Conservation (phyloP, 306 rosid genomes). For the Vigna nakashimae region DNA sequence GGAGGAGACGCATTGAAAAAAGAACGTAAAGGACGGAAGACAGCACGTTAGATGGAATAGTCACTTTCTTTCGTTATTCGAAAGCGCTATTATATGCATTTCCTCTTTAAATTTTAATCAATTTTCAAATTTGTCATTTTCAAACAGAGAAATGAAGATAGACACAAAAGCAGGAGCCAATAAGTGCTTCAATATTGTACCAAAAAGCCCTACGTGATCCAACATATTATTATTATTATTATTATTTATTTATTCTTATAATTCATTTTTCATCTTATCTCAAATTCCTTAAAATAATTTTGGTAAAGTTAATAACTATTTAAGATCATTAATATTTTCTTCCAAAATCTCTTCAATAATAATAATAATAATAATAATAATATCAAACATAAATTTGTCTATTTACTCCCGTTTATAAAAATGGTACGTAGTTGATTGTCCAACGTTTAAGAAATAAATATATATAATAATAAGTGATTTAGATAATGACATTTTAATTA, state of each 20-base stretch:
- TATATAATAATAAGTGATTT: too few species aligned
- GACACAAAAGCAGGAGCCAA: constrained; percentile 45
- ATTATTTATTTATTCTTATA: too few species aligned
- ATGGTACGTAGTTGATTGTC: too few species aligned
- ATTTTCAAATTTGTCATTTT: constrained; percentile 40
- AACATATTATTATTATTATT: background rate
- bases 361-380: background rate
- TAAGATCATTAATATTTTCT: background rate
- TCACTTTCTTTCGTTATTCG: constrained; percentile 27
- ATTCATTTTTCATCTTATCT: too few species aligned
- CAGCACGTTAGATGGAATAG: constrained; percentile 41
- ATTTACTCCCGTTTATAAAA: too few species aligned
- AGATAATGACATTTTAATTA: too few species aligned
- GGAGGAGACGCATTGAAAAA: constrained; percentile 28
- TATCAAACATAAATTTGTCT: background rate
- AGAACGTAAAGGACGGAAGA: constrained; percentile 47
- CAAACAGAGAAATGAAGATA: constrained; percentile 35
- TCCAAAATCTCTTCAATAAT: constrained; percentile 50
- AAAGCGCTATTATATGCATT: constrained; percentile 8
- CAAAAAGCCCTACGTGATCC: constrained; percentile 29
- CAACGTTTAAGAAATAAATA: too few species aligned
- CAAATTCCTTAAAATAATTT: too few species aligned
- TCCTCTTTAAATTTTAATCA: background rate
- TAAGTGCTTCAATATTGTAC: constrained; percentile 29
- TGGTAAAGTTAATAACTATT: too few species aligned